Evolutionary conservation across 169 alveolate genomes (phyloP).

Genomic region (Sarcocystis neurona): DNA sequence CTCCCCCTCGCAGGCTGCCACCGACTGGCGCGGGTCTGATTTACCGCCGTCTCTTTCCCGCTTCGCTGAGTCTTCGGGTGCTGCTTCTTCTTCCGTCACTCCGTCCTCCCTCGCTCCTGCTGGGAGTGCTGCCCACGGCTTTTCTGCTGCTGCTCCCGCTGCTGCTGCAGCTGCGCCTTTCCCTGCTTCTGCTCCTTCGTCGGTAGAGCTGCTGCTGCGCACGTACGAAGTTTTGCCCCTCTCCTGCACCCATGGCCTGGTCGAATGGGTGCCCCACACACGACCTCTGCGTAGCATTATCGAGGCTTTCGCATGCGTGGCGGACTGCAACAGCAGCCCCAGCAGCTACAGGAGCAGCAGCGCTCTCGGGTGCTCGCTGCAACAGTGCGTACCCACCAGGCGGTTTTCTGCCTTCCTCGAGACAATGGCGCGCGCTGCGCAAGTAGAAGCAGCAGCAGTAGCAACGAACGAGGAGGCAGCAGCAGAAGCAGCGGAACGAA

Average conservation of each 20-base stretch:
- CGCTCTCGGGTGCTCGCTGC: background rate
- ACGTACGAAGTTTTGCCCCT: slow-evolving; percentile 43
- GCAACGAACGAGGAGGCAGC: background rate
- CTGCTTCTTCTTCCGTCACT: background rate
- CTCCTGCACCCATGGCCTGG: slow-evolving; percentile 22
- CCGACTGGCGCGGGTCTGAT: too few species aligned
- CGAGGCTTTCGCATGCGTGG: slow-evolving; percentile 1
- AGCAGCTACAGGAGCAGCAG: background rate
- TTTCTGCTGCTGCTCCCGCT: background rate
- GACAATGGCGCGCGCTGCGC: slow-evolving; percentile 4
- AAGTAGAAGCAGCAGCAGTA: background rate
- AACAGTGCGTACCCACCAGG: background rate
- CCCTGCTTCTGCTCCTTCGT: background rate
- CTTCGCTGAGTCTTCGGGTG: too few species aligned
- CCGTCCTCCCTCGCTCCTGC: background rate
- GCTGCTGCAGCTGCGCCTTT: background rate
- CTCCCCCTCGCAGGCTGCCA: too few species aligned
- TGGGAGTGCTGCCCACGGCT: background rate
- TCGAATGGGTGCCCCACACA: slow-evolving; percentile 39
- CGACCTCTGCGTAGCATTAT: slow-evolving; percentile 1
- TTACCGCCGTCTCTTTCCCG: too few species aligned
- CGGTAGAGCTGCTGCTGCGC: slow-evolving; percentile 4
- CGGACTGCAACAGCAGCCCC: too few species aligned
- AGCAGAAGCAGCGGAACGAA: slow-evolving; percentile 26
- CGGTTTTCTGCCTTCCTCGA: slow-evolving; percentile 13